Conservation (phyloP, 176 grass and related monocot genomes). For the Oryza longistaminata region DNA sequence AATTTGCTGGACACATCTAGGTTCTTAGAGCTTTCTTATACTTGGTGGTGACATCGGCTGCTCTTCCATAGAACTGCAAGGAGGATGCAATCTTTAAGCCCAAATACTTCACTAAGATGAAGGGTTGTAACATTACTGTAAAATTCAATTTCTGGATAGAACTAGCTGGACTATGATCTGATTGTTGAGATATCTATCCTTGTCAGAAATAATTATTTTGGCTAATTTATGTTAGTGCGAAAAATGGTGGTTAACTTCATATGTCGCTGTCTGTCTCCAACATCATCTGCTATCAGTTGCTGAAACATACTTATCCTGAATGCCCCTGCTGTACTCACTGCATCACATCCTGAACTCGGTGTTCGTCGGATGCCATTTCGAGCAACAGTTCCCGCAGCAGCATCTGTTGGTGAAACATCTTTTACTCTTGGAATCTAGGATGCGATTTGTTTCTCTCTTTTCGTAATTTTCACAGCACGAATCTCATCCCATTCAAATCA, state of each 20-base stretch:
- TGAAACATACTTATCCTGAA: neutral
- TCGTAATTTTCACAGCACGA: too few relatives aligned
- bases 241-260: neutral
- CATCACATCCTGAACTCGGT: too few relatives aligned
- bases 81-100: neutral
- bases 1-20: slow-evolving; percentile 38
- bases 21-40: slow-evolving; percentile 35
- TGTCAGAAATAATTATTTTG: neutral
- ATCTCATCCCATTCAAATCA: too few relatives aligned
- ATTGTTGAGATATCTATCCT: neutral
- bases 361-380: too few relatives aligned
- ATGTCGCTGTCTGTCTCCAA: neutral
- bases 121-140: neutral
- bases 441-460: too few relatives aligned
- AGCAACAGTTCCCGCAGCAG: too few relatives aligned
- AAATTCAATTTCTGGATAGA: neutral
- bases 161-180: neutral
- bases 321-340: neutral
- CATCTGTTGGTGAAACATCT: too few relatives aligned
- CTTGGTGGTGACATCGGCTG: slow-evolving; percentile 19
- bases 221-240: neutral
- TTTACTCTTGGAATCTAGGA: too few relatives aligned
- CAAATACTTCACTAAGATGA: neutral
- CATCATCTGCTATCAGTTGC: neutral
- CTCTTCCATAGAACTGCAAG: slow-evolving; percentile 11